Percentiles rank a stretch among this genome's conserved stretches.
Evolutionary conservation across 129 eudicot species (phyloP).

Genomic region (Ambrosia trifida): DNA sequence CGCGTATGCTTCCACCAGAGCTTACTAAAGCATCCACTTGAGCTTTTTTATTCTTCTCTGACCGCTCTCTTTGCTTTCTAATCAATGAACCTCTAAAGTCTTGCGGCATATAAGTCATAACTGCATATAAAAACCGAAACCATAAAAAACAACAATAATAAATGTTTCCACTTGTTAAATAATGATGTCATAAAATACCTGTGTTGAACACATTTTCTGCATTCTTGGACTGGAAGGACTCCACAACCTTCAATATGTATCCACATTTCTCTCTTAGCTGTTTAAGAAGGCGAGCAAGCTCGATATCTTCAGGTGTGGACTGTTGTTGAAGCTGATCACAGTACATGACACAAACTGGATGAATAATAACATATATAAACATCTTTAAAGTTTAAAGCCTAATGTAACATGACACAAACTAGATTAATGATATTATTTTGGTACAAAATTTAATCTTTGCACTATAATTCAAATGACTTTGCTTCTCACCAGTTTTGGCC

Average conservation of each 20-base stretch:
- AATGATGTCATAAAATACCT: slow-evolving; percentile 42
- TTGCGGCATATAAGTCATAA: slow-evolving; percentile 97
- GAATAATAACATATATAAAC: neutral
- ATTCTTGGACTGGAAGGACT: slow-evolving; percentile 58
- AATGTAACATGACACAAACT: slow-evolving; percentile 12
- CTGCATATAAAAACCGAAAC: slow-evolving; percentile 37
- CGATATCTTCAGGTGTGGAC: slow-evolving; percentile 53
- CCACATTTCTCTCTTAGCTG: slow-evolving; percentile 56
- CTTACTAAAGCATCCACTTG: slow-evolving; percentile 65
- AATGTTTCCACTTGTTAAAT: neutral
- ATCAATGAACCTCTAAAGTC: slow-evolving; percentile 85
- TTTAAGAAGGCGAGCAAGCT: slow-evolving; percentile 52
- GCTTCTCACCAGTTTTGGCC: slow-evolving; percentile 60
- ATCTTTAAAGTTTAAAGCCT: neutral
- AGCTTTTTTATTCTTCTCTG: slow-evolving; percentile 85
- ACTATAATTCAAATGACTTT: neutral
- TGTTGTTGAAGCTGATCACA: slow-evolving; percentile 58
- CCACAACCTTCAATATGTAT: slow-evolving; percentile 48
- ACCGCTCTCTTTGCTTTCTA: slow-evolving; percentile 85
- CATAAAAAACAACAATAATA: neutral
- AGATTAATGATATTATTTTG: neutral
- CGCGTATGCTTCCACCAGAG: slow-evolving; percentile 80
- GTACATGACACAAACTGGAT: neutral
- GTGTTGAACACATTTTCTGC: slow-evolving; percentile 78
- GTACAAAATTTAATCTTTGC: neutral